Evolutionary conservation across 2,329 filamentous ascomycete genomes (phyloP), one percentile per base, ranked within the genome.

Genomic region (Pseudofabraea citricarpa): DNA sequence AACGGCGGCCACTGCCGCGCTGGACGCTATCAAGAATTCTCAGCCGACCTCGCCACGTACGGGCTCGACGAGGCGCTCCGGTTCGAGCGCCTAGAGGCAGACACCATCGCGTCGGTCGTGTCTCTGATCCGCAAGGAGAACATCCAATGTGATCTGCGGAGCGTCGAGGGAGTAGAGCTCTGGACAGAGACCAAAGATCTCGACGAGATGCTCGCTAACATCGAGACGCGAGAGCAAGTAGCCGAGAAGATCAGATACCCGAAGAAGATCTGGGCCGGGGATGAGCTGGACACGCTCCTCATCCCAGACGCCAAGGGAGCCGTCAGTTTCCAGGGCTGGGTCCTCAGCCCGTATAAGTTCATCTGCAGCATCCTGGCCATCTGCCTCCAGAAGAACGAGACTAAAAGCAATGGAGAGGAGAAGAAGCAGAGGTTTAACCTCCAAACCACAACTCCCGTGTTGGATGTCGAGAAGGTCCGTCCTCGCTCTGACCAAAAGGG

Each of bases 1-100:
- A 64, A 64, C 41, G 62, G 62, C 6, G 58, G 60, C 2, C 58
- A 61, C 37, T 56, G 53, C 26, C 47, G 49, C 3, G 39, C 52
- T 4, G 54, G 55, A 8, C 51, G 40, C 36, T 57, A 49, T 48
- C 23, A 47, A 8, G 56, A 49, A 42, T 46, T 47, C 21, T 32
- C 40, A 15, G 31, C 37, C 10, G 58, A 50, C 41, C 35, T 47
- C 22, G 40, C 46, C 5, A 39, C 35, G n/a, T 36, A 42, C 4
- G 29, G 24, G n/a, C 21, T 15, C 2, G 39, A 44, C 29, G 40
- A 46, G 6, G 36, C 37, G 20, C 19, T 45, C 12, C 22, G 27
- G 15, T 7, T 39, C 6, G 24, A 38, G 33, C 27, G 48, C 9
- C 48, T 46, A 31, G 31, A 49, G 18, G 53, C 53, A 21, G 31